Conservation (phyloP, 495 filamentous ascomycete species). For the Neurospora cerealis region DNA sequence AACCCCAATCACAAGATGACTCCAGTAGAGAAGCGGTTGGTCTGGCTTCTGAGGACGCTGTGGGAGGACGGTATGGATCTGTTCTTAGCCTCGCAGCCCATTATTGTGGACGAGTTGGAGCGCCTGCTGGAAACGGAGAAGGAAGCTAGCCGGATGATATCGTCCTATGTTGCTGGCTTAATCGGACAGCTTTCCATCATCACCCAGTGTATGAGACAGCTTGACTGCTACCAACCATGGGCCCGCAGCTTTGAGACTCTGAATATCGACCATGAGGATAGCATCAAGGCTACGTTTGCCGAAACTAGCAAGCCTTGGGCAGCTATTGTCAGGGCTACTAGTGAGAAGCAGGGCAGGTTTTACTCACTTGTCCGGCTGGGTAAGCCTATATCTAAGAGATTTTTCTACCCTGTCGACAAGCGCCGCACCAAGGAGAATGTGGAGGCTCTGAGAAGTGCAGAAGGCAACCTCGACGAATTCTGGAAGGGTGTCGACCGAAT, state of each 20-base stretch:
- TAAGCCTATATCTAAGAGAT: conserved; percentile 20
- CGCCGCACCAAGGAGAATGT: conserved; percentile 34
- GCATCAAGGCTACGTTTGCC: conserved; percentile 11
- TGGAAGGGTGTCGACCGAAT: conserved; percentile 25
- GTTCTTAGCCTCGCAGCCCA: conserved; percentile 18
- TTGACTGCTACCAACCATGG: conserved; percentile 40
- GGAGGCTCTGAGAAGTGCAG: conserved; percentile 25
- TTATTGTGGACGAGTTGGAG: conserved; percentile 36
- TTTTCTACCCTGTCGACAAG: conserved; percentile 42
- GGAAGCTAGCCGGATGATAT: conserved; percentile 26
- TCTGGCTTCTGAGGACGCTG: conserved; percentile 25
- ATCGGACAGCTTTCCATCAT: conserved; percentile 38
- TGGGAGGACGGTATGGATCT: conserved; percentile 17
- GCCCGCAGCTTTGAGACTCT: conserved; percentile 26
- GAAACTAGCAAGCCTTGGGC: conserved; percentile 7
- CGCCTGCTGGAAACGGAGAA: conserved; percentile 29
- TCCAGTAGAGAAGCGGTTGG: conserved; percentile 13
- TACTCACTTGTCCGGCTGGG: conserved; percentile 14
- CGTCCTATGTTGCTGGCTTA: conserved; percentile 18
- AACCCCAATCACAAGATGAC: conserved; percentile 5
- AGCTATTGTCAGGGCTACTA: conserved; percentile 6
- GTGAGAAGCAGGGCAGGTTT: not conserved
- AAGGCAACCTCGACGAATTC: conserved; percentile 39
- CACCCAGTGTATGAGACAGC: conserved; percentile 28
- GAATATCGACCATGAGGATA: conserved; percentile 10